Evolutionary conservation across 2,329 filamentous ascomycete genomes (phyloP).

Genomic region (Verticillium nubilum): DNA sequence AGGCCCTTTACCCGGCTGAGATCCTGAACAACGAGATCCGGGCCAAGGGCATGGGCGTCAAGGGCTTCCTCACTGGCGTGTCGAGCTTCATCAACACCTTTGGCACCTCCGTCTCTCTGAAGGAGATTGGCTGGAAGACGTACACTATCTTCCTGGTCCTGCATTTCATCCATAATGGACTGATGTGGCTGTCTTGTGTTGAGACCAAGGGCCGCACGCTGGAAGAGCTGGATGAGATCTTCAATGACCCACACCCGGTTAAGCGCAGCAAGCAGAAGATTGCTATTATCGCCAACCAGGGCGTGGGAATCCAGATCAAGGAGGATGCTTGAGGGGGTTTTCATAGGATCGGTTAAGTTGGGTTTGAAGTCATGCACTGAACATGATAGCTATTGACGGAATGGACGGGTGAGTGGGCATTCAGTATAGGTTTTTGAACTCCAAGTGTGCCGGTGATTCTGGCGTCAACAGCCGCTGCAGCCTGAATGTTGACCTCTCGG

Average conservation of each 20-base stretch:
- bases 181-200: constrained; percentile 18
- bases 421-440: too few species aligned
- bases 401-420: too few species aligned
- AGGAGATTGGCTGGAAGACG: constrained; percentile 35
- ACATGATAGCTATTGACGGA: too few species aligned
- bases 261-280: constrained; percentile 13
- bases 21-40: constrained; percentile 26
- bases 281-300: constrained; percentile 3
- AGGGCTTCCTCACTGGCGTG: constrained; percentile 30
- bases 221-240: constrained; percentile 50
- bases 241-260: constrained; percentile 31
- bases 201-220: constrained; percentile 50
- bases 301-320: constrained; percentile 9
- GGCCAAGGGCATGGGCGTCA: constrained; percentile 34
- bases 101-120: constrained; percentile 35
- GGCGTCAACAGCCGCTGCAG: too few species aligned
- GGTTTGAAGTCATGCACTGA: too few species aligned
- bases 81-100: constrained; percentile 27
- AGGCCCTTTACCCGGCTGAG: constrained; percentile 32
- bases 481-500: too few species aligned
- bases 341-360: too few species aligned
- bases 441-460: too few species aligned
- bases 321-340: constrained; percentile 1
- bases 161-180: constrained; percentile 21
- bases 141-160: constrained; percentile 38